Base-by-base conservation (phyloP, 2,329 filamentous ascomycete species). In the Curvularia hawaiiensis region DNA sequence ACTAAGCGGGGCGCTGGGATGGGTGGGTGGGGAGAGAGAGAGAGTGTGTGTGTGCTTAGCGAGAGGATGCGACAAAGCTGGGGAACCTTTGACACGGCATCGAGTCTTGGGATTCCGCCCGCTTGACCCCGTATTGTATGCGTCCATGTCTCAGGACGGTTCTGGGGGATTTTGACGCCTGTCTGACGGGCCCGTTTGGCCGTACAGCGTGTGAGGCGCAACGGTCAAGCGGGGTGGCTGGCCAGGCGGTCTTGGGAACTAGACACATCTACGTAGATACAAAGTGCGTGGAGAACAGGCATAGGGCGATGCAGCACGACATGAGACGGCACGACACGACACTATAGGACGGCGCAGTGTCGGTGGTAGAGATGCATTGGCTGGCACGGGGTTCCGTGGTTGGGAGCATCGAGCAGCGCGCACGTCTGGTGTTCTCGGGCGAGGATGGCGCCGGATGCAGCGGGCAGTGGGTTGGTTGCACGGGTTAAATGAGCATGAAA, bases 1-100 rank as follows among this genome's bases (percentile, higher is more conserved):
- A 59, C 52, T 59, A 59, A 56, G 50, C 10, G 12, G 6, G 11
- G 8, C 6, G 40, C 40, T 20, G 24, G 31, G 30, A 11, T 33
- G 39, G 20, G 14, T 38, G 39, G 46, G 46, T 26, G 33, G 22
- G 18, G 40, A 43, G 33, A 24, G 40, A 43, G 33, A 40, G 26
- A 31, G 12, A 11, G 22, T 40, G 39, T n/a, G n/a, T n/a, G 31
- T 20, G 11, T 39, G 7, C 10, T 43, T 30, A 30, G 41, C 50
- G 30, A 28, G 18, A 43, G 9, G 18, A 48, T 58, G 55, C 55
- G 47, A 54, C 55, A 55, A 49, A 58, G 39, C 39, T 54, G 56
- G 56, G 52, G 47, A 58, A 55, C 44, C 44, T 35, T 50, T 58
- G 51, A 55, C 51, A 58, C 52, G 33, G 47, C 28, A 39, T 45